Percentiles rank a stretch among this genome's conserved stretches.
Evolutionary conservation across 2,329 filamentous ascomycete genomes (phyloP).

Genomic region (Fusarium sp.): DNA sequence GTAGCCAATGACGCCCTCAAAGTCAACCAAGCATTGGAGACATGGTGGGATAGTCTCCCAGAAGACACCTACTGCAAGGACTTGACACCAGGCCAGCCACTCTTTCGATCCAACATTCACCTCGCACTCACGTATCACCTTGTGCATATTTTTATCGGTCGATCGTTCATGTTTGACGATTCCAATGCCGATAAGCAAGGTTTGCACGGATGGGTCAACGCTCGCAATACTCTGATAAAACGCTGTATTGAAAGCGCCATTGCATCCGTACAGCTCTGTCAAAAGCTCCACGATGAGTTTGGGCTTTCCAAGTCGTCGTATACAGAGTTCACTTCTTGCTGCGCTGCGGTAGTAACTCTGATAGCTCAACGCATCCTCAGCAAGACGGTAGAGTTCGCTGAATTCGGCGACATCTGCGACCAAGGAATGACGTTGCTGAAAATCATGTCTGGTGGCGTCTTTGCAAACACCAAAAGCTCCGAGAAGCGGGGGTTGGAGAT

Average conservation of each 20-base stretch:
- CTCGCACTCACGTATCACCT: slow-evolving; percentile 27
- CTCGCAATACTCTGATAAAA: slow-evolving; percentile 4
- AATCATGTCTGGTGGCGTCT: slow-evolving; percentile 18
- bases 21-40: not conserved
- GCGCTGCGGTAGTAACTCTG: slow-evolving; percentile 15
- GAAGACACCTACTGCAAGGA: slow-evolving; percentile 16
- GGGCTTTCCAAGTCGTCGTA: slow-evolving; percentile 28
- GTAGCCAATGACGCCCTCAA: not conserved
- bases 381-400: not conserved
- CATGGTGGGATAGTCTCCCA: slow-evolving; percentile 16
- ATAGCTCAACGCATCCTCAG: slow-evolving; percentile 14
- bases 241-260: slow-evolving; percentile 11
- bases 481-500: slow-evolving; percentile 23
- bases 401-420: slow-evolving; percentile 1
- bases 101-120: slow-evolving; percentile 29
- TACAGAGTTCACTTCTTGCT: slow-evolving; percentile 29
- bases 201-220: not conserved
- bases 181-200: not conserved
- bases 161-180: slow-evolving; percentile 26
- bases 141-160: slow-evolving; percentile 22
- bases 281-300: slow-evolving; percentile 10
- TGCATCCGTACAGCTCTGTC: slow-evolving; percentile 13
- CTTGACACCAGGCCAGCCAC: slow-evolving; percentile 12
- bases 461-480: slow-evolving; percentile 12
- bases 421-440: slow-evolving; percentile 13